Conservation (phyloP, 148 eudicot genomes). For the Vaccinium myrtillus region DNA sequence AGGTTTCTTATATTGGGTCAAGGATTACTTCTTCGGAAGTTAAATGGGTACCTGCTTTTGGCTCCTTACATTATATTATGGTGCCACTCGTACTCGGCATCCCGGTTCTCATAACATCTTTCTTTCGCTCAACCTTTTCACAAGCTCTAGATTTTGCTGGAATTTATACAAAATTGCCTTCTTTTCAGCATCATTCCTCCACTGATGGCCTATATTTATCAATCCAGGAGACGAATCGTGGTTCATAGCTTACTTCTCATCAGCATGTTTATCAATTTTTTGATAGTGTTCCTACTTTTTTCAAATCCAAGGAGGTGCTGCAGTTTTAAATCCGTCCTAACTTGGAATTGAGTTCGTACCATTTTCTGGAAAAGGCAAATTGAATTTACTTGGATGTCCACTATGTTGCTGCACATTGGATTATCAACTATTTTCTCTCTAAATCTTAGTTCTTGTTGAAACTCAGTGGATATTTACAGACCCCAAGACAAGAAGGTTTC, state of each 20-base stretch:
- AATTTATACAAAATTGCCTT: slow-evolving; percentile 68
- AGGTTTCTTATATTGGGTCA: slow-evolving; percentile 14
- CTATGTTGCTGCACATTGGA: neutral
- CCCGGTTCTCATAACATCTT: slow-evolving; percentile 56
- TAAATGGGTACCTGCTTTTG: slow-evolving; percentile 15
- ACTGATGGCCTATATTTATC: slow-evolving; percentile 51
- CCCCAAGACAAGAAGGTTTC: neutral
- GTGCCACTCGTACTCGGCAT: slow-evolving; percentile 44
- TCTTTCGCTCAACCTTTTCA: slow-evolving; percentile 54
- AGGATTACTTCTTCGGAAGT: neutral
- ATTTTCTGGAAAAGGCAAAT: neutral
- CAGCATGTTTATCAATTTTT: neutral
- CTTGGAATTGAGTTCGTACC: neutral
- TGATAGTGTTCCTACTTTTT: neutral
- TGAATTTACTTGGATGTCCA: neutral
- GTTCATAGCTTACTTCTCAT: neutral
- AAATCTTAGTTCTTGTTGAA: neutral
- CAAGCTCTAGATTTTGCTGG: slow-evolving; percentile 77
- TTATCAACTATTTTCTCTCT: neutral
- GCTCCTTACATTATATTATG: slow-evolving; percentile 11
- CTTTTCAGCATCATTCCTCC: slow-evolving; percentile 78
- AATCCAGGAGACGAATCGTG: slow-evolving; percentile 30
- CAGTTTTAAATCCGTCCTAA: neutral
- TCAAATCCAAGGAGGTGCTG: neutral
- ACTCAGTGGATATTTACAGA: neutral